Base-by-base conservation (phyloP, 176 grass and related monocot genomes). In the Thalia dealbata region DNA sequence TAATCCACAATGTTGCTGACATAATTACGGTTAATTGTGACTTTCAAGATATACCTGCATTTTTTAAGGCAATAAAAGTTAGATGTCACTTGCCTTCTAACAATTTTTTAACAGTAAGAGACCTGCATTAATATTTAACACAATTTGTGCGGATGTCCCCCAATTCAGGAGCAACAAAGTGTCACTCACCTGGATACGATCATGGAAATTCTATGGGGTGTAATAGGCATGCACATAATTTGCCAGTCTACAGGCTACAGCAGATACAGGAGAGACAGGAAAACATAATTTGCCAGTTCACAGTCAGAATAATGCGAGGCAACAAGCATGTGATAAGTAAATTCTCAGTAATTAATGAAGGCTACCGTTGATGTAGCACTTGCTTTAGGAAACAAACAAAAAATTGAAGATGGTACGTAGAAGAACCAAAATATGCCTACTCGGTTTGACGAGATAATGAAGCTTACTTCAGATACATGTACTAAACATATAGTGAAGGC, bases 1-100 rank as follows among this genome's bases (percentile, higher is more conserved):
- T 75, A 78, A 73, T 92, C 89, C 41, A 84, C 78, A 78, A 97
- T 88, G 78, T 84, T 92, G 78, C 84, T 84, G 50, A 88, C 84
- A 79, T 92, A 97, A 75, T 92, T 88, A 82, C 93, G 88, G 60
- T 82, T 86, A 76, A 97, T 82, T 19, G 93, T 92, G 30, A 96
- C 89, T 72, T 89, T 92, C 73, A 96, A 79, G 42, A 90, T 86
- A 61, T 97, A 97, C 78, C 93, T 97, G 78, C 27, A 69, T 75
- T 61, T 41, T 79, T 79, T 68, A 69, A 13, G 64, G 55, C 22
- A 58, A 88, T 29, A 44, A 69, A 59, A 0, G 50, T 78, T 28
- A 73, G 6, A 21, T 3, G 64, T 73, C 48, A 83, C 46, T 38
- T 38, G 32, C 32, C 1, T 38, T 38, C 3, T 38, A 38, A 38